These are phyloP conservation scores for Colletotrichum sp. DNA, from an alignment of 2,329 filamentous ascomycete genomes.

Conservation along the genomic window DNA sequence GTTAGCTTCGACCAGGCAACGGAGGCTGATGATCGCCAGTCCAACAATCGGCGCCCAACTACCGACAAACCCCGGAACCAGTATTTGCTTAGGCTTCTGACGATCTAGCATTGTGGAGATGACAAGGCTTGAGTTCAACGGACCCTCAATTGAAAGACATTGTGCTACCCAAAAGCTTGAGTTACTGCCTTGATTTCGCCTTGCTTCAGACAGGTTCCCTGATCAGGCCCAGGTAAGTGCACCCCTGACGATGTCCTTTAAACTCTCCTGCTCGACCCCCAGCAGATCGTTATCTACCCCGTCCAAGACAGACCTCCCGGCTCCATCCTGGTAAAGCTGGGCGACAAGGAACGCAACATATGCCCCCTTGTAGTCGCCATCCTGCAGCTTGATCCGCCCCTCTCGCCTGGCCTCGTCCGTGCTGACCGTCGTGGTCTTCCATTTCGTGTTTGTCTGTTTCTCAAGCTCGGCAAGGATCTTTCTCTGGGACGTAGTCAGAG, in stretches of 20 bases:
- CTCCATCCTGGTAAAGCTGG: background rate
- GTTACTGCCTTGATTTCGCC: background rate
- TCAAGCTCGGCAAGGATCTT: background rate
- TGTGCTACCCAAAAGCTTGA: no score
- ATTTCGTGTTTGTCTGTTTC: background rate
- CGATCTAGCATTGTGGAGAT: background rate
- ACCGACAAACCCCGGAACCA: background rate
- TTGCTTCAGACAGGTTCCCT: background rate
- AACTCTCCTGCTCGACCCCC: background rate
- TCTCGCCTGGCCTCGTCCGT: background rate
- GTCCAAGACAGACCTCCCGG: background rate
- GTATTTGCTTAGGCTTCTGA: rapidly evolving
- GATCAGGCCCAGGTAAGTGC: background rate
- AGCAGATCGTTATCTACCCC: background rate
- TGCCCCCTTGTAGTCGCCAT: background rate
- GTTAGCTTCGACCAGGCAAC: background rate
- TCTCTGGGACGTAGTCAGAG: background rate
- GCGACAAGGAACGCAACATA: background rate
- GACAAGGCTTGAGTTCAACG: background rate
- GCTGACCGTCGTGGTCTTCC: background rate
- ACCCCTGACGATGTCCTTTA: background rate
- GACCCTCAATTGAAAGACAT: background rate
- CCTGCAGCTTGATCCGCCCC: background rate
- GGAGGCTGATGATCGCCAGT: background rate
- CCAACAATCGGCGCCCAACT: background rate